These are phyloP conservation scores for Wallacemonas sp. DNA, from an alignment of 208 protist species.

Conservation along the genomic window DNA sequence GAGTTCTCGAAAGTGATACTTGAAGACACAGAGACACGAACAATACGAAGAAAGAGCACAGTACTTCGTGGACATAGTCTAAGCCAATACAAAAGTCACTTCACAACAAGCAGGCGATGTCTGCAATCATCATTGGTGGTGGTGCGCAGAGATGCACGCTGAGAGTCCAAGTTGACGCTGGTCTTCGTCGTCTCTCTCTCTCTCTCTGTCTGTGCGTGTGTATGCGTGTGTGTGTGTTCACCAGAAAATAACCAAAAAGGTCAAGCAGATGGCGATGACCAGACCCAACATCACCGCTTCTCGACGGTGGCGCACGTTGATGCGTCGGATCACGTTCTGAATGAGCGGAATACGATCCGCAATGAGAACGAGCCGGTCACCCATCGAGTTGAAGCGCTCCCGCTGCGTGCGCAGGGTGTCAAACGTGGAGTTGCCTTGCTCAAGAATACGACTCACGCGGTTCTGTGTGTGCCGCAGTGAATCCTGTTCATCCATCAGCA, in stretches of 20 bases:
- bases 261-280: constrained; percentile 59
- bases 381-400: constrained; percentile 59
- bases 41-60: constrained; percentile 1
- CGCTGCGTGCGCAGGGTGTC: constrained; percentile 64
- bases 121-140: too few species aligned
- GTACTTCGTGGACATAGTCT: too few species aligned
- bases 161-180: too few species aligned
- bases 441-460: constrained; percentile 61
- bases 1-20: too few species aligned
- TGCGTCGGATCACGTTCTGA: constrained; percentile 64
- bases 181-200: background rate
- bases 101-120: too few species aligned
- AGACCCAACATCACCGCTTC: constrained; percentile 65
- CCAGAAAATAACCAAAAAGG: constrained; percentile 70
- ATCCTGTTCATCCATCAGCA: constrained; percentile 78
- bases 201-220: constrained; percentile 11
- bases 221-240: constrained; percentile 28
- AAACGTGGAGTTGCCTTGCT: constrained; percentile 57
- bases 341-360: constrained; percentile 75
- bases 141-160: too few species aligned
- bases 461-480: constrained; percentile 69
- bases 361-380: constrained; percentile 56
- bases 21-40: too few species aligned
- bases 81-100: too few species aligned
- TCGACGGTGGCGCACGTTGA: constrained; percentile 61